Percentiles rank a stretch among this genome's conserved stretches.
Evolutionary conservation across 768 basidiomycete species (phyloP).

Genomic region (Tulasnella sp.): DNA sequence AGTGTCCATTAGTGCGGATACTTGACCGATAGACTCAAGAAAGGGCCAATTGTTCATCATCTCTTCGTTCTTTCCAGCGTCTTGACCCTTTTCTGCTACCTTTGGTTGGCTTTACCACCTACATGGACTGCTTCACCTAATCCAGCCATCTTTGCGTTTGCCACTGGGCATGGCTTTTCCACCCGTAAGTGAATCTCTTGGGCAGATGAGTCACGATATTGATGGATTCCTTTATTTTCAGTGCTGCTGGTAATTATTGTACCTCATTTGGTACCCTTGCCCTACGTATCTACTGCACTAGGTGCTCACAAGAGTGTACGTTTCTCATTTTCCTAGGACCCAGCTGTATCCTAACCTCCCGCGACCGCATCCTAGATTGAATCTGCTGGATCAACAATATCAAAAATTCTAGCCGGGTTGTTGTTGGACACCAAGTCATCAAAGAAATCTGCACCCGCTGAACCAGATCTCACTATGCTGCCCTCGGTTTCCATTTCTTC

Average conservation of each 20-base stretch:
- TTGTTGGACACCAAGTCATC: slow-evolving; percentile 38
- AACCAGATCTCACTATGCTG: neutral
- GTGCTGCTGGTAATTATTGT: slow-evolving; percentile 65
- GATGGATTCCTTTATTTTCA: slow-evolving; percentile 21
- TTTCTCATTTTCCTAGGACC: neutral
- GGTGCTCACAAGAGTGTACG: slow-evolving; percentile 68
- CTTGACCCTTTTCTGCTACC: slow-evolving; percentile 46
- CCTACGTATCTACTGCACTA: slow-evolving; percentile 65
- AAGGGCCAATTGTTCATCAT: slow-evolving; percentile 43
- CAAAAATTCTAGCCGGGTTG: slow-evolving; percentile 60
- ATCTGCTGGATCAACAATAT: slow-evolving; percentile 57
- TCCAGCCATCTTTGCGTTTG: slow-evolving; percentile 50
- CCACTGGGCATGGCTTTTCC: slow-evolving; percentile 58
- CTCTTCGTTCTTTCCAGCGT: slow-evolving; percentile 46
- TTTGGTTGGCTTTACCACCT: slow-evolving; percentile 55
- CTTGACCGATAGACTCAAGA: slow-evolving; percentile 45
- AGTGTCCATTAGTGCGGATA: slow-evolving; percentile 42
- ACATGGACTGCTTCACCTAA: slow-evolving; percentile 41
- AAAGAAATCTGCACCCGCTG: slow-evolving; percentile 22
- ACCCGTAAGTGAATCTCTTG: slow-evolving; percentile 36
- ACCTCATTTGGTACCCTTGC: slow-evolving; percentile 52
- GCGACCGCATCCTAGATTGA: slow-evolving; percentile 40
- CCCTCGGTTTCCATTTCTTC: neutral
- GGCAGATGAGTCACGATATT: neutral
- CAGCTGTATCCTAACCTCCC: neutral